These are phyloP conservation scores for Coelastrella sp. DNA, from an alignment of 139 green algal species.

Conservation along the genomic window DNA sequence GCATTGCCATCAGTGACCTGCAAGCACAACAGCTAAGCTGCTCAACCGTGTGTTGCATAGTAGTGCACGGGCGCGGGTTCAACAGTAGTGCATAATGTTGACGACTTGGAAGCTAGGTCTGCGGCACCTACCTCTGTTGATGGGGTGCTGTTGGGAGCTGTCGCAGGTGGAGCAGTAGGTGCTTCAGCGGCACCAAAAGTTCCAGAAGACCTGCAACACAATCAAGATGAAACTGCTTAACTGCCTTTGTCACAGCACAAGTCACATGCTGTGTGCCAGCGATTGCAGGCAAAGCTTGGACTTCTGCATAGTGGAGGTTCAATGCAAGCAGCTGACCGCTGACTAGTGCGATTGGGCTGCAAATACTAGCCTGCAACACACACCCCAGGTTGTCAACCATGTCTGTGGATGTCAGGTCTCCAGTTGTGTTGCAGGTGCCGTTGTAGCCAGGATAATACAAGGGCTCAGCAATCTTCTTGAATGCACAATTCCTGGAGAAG, in stretches of 20 bases:
- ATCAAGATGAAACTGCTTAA: neutral
- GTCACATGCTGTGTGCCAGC: neutral
- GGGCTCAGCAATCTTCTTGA: neutral
- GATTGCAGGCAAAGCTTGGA: neutral
- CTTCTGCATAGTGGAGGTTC: neutral
- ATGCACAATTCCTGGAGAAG: slow-evolving; percentile 7
- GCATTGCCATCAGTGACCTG: neutral
- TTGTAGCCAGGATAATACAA: slow-evolving; percentile 23
- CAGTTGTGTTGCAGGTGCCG: slow-evolving; percentile 17
- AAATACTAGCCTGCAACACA: neutral
- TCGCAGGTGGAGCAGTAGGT: too few relatives aligned
- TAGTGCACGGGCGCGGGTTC: neutral
- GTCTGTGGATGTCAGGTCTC: neutral
- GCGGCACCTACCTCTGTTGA: neutral
- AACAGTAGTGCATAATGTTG: neutral
- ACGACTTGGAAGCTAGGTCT: neutral
- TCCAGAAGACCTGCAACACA: too few relatives aligned
- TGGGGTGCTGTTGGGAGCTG: neutral
- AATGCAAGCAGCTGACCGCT: neutral
- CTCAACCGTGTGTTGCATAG: neutral
- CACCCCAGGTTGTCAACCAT: neutral
- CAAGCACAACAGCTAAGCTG: neutral
- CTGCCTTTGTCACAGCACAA: neutral
- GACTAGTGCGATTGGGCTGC: neutral
- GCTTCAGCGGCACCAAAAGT: too few relatives aligned